phyloP scores from a whole-genome alignment of 352 stramenopile species.

The Globisporangium yorkense region DNA sequence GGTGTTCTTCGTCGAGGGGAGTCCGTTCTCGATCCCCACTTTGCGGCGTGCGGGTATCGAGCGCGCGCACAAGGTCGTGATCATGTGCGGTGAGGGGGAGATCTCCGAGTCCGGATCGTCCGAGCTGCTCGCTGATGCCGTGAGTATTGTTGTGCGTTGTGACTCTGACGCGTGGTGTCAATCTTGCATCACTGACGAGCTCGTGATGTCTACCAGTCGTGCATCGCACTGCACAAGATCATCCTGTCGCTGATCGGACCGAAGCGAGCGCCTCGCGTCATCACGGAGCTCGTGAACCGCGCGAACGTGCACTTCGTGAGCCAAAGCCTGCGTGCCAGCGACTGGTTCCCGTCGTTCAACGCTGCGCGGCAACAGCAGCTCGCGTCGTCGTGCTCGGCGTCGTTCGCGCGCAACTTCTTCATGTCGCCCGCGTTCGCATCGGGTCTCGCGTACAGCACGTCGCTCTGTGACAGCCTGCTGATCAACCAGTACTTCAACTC shows the following conservation, averaged over 20 bases:
- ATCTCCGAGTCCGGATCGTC: slow-evolving; percentile 51
- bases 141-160: slow-evolving; percentile 11
- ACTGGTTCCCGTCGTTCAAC: slow-evolving; percentile 48
- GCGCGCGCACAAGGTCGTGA: slow-evolving; percentile 59
- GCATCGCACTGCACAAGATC: slow-evolving; percentile 79
- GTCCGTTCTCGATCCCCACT: slow-evolving; percentile 49
- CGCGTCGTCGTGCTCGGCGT: slow-evolving; percentile 38
- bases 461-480: slow-evolving; percentile 78
- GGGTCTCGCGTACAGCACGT: slow-evolving; percentile 81
- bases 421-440: slow-evolving; percentile 77
- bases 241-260: slow-evolving; percentile 64
- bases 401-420: slow-evolving; percentile 76
- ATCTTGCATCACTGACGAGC: background rate
- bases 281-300: slow-evolving; percentile 77
- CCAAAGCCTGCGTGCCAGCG: slow-evolving; percentile 61
- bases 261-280: slow-evolving; percentile 48
- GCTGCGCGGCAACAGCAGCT: slow-evolving; percentile 22
- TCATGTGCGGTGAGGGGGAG: slow-evolving; percentile 59
- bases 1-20: slow-evolving; percentile 68
- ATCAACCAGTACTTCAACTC: slow-evolving; percentile 89
- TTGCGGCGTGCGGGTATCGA: slow-evolving; percentile 61
- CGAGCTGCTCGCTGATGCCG: slow-evolving; percentile 70
- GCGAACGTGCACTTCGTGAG: slow-evolving; percentile 81
- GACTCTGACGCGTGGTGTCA: background rate
- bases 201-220: slow-evolving; percentile 27